phyloP scores from a whole-genome alignment of 208 protist species.

The Histomonas meleagridis region DNA sequence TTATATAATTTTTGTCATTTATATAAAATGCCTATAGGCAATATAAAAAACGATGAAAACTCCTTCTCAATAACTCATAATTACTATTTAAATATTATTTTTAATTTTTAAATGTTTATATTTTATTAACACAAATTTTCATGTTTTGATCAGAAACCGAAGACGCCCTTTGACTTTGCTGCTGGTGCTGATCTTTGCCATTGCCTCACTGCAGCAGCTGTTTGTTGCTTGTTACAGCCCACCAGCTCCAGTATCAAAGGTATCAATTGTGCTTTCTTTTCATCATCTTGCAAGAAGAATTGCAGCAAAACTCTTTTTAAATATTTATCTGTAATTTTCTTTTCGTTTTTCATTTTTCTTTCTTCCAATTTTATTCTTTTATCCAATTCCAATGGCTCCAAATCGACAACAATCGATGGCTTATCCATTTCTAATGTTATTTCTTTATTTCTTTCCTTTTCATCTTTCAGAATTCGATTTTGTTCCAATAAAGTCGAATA shows the following conservation, averaged over 20 bases:
- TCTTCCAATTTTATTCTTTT: background rate
- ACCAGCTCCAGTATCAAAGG: background rate
- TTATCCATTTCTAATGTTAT: background rate
- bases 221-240: background rate
- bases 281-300: conserved; percentile 18
- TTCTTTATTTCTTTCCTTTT: background rate
- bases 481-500: background rate
- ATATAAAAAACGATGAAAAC: too few species aligned
- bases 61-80: too few species aligned
- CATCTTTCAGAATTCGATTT: background rate
- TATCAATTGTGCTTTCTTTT: background rate
- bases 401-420: background rate
- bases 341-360: background rate
- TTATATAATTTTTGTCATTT: too few species aligned
- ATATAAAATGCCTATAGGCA: too few species aligned
- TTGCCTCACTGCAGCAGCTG: background rate
- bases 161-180: background rate
- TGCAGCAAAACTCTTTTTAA: background rate
- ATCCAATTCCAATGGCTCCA: background rate
- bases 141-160: background rate
- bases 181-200: background rate
- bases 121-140: background rate
- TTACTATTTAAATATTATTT: background rate
- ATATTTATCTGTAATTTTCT: background rate
- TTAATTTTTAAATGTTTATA: background rate